phyloP scores from a whole-genome alignment of 2,329 filamentous ascomycete genomes.

The Aspergillus sp. region DNA sequence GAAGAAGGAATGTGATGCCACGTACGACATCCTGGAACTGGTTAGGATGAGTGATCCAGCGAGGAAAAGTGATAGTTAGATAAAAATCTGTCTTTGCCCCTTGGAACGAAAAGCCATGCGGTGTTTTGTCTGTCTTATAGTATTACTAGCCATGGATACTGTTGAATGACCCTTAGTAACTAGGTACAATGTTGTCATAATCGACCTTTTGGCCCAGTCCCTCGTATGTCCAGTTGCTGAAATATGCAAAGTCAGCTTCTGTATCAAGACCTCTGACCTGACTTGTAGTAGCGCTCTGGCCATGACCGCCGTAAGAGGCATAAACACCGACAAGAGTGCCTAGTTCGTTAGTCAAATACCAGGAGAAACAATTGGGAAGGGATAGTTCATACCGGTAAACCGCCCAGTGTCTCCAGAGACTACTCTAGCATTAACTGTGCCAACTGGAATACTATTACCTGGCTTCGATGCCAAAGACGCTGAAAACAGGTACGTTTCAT shows the following conservation, averaged over 20 bases:
- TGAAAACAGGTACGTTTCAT: conserved; percentile 1
- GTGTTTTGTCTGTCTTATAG: neutral
- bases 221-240: conserved; percentile 10
- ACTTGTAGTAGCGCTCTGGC: neutral
- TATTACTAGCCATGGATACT: neutral
- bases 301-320: neutral
- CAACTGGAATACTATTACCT: neutral
- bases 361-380: neutral
- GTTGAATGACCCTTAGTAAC: neutral
- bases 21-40: neutral
- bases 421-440: neutral
- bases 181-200: conserved; percentile 3
- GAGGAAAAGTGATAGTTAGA: neutral
- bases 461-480: neutral
- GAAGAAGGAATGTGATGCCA: neutral
- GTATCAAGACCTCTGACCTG: no score
- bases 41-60: neutral
- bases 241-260: neutral
- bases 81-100: neutral
- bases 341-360: neutral
- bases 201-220: conserved; percentile 9
- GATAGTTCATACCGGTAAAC: conserved; percentile 9
- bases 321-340: conserved; percentile 5
- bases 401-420: conserved; percentile 7
- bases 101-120: neutral